These are phyloP conservation scores for Perkinsus marinus DNA, from an alignment of 169 alveolate species.

Conservation along the genomic window DNA sequence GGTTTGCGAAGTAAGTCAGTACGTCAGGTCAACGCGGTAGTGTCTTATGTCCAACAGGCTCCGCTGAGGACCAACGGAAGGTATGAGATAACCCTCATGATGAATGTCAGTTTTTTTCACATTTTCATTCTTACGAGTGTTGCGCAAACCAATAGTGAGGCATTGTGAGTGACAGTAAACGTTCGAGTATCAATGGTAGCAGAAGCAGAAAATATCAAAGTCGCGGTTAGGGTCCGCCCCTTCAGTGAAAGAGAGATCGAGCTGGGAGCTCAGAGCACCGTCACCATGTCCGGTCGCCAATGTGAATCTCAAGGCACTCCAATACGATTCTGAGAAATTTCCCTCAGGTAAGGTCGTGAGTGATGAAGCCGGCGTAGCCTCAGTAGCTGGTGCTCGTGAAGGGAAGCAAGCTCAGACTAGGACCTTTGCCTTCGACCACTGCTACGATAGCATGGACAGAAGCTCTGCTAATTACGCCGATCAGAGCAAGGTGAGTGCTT, in stretches of 20 bases:
- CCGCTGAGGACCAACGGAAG: neutral
- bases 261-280: neutral
- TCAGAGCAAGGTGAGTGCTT: neutral
- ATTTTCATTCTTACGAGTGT: neutral
- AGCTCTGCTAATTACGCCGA: neutral
- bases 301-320: neutral
- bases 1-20: neutral
- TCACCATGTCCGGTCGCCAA: neutral
- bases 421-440: neutral
- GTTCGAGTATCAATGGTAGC: neutral
- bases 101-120: neutral
- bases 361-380: neutral
- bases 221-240: neutral
- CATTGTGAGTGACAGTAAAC: neutral
- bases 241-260: neutral
- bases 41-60: neutral
- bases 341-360: neutral
- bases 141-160: neutral
- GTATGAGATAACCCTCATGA: neutral
- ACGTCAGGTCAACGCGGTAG: neutral
- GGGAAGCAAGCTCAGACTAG: neutral
- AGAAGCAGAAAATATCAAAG: neutral
- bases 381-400: neutral
- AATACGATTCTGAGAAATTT: neutral
- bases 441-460: neutral